Evolutionary conservation across 2,329 filamentous ascomycete species (phyloP).

Genomic region (Sporothrix protearum): DNA sequence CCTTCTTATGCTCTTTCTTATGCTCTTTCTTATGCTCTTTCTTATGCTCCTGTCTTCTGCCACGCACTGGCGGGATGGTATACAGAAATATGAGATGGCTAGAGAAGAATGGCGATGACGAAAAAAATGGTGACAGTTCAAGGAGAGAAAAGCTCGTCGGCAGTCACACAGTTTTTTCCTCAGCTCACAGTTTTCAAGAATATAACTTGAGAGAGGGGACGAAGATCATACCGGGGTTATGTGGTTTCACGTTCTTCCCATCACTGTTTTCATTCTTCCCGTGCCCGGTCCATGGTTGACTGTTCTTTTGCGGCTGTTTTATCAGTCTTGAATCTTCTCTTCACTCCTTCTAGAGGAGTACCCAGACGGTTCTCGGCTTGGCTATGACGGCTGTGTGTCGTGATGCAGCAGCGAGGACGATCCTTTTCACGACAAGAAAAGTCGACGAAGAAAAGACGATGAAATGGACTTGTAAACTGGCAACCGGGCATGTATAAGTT

Average conservation of each 20-base stretch:
- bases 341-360: constrained; percentile 7
- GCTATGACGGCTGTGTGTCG: constrained; percentile 11
- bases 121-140: no score
- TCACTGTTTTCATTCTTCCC: background rate
- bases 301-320: background rate
- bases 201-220: background rate
- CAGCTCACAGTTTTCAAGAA: no score
- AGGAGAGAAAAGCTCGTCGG: no score
- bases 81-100: no score
- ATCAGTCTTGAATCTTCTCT: no score
- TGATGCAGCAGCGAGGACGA: background rate
- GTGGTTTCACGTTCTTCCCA: background rate
- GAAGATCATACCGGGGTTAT: constrained; percentile 19
- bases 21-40: no score
- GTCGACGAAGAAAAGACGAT: background rate
- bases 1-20: no score
- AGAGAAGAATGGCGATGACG: no score
- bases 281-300: background rate
- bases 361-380: background rate
- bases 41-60: no score
- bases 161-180: no score
- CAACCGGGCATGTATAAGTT: background rate
- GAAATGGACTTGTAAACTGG: background rate
- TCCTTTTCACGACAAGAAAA: background rate
- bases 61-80: no score